phyloP scores from a whole-genome alignment of 495 filamentous ascomycete genomes.

The Penicillium taxi region DNA sequence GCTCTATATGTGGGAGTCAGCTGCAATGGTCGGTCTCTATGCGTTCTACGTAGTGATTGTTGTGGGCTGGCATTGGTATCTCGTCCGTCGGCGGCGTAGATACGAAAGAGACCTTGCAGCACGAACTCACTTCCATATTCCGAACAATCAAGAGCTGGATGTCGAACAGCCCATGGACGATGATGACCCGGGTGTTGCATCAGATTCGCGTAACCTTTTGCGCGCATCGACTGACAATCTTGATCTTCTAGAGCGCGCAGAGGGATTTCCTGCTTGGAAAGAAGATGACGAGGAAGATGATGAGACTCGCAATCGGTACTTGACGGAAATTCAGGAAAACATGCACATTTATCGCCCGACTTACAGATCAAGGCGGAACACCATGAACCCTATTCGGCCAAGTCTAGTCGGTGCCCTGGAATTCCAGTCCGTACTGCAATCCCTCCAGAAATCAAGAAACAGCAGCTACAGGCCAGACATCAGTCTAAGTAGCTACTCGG shows the following conservation, averaged over 20 bases:
- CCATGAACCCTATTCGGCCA: slow-evolving; percentile 76
- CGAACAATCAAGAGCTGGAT: slow-evolving; percentile 63
- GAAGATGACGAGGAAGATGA: slow-evolving; percentile 56
- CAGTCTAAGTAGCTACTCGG: slow-evolving; percentile 62
- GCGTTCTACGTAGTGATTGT: slow-evolving; percentile 84
- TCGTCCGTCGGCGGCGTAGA: slow-evolving; percentile 49
- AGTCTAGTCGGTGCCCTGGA: slow-evolving; percentile 91
- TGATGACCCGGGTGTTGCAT: slow-evolving; percentile 54
- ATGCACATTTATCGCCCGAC: slow-evolving; percentile 78
- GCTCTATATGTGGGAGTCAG: slow-evolving; percentile 81
- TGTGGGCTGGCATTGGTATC: slow-evolving; percentile 86
- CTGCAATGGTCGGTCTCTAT: slow-evolving; percentile 86
- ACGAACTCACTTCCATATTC: slow-evolving; percentile 62
- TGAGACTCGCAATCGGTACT: slow-evolving; percentile 58
- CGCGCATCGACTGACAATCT: slow-evolving; percentile 59
- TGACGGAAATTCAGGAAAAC: slow-evolving; percentile 80
- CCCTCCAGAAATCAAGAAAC: slow-evolving; percentile 70
- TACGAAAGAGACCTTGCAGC: slow-evolving; percentile 60
- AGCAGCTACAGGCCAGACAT: slow-evolving; percentile 56
- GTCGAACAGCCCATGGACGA: slow-evolving; percentile 61
- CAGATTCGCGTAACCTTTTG: slow-evolving; percentile 45
- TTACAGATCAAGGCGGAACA: slow-evolving; percentile 58
- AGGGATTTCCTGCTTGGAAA: slow-evolving; percentile 34
- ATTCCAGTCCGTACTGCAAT: slow-evolving; percentile 81
- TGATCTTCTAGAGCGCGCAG: slow-evolving; percentile 59